phyloP scores from a whole-genome alignment of 352 stramenopile species.

The Halophytophthora batemanensis region DNA sequence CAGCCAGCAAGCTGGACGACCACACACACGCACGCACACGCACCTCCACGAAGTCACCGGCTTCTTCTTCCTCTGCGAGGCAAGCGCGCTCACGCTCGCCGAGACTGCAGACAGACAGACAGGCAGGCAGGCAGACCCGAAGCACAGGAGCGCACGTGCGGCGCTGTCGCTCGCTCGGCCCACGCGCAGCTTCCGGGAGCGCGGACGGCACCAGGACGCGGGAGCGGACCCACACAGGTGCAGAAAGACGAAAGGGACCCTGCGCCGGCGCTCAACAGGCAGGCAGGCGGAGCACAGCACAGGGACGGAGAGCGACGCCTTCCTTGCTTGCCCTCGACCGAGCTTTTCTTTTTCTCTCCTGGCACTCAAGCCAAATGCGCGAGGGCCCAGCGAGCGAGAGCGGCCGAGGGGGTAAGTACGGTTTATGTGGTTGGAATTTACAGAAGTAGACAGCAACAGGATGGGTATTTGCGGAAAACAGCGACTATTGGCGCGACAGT shows the following conservation, averaged over 20 bases:
- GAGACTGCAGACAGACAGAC: neutral
- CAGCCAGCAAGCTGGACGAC: too few relatives aligned
- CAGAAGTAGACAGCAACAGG: neutral
- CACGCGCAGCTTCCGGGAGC: constrained; percentile 5
- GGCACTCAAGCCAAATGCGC: too few relatives aligned
- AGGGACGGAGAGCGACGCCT: constrained; percentile 11
- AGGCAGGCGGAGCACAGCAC: too few relatives aligned
- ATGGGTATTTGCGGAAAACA: neutral
- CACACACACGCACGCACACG: too few relatives aligned
- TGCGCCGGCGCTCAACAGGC: constrained; percentile 14
- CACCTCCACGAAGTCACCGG: neutral
- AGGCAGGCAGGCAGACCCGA: constrained; percentile 5
- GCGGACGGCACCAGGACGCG: constrained; percentile 7
- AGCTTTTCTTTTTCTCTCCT: constrained; percentile 44
- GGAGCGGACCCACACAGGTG: constrained; percentile 5
- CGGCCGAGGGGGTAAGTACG: neutral
- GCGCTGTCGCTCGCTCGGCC: too few relatives aligned
- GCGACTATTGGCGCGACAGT: neutral
- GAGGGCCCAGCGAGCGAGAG: constrained; percentile 23
- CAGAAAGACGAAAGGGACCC: constrained; percentile 9
- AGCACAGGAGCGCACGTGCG: too few relatives aligned
- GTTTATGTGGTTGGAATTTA: neutral
- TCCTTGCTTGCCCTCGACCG: constrained; percentile 22
- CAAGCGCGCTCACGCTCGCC: neutral
- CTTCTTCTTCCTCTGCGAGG: neutral